Base-by-base conservation (phyloP, 768 basidiomycete genomes). In the Saitozyma sp. region DNA sequence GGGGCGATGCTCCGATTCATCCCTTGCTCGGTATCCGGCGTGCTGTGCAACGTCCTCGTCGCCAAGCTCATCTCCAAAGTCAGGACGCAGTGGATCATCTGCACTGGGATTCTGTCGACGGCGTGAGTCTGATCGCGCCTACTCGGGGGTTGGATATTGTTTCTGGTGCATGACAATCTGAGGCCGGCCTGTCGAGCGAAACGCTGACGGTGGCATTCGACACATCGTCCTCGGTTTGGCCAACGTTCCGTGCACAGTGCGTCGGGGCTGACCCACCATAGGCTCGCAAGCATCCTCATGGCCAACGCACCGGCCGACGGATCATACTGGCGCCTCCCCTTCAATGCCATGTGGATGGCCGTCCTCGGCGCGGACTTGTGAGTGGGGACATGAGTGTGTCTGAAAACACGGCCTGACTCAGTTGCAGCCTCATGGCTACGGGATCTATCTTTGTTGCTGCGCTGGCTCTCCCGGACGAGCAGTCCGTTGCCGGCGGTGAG, bases 11-110 rank as follows among this genome's bases (percentile, higher is more conserved):
- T 68, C 6, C 58, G 66, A 0, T 76, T 75, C 63, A 19, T 75
- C 13, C 75, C 77, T 3, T 68, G 64, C 8, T 64, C 68, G 5
- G 61, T 76, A 5, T 71, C 65, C 2, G 75, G 74, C 16, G 48
- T 75, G 9, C 13, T 74, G 37, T 76, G 71, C 53, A 75, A 78
- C 56, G 67, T 74, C 20, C 40, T 80, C 52, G 74, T 80, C n/a
- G 79, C 73, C 6, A 55, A 67, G 58, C 57, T 78, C 11, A 66
- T 76, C 42, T 59, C 67, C 19, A 55, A 58, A 29, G 76, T 80
- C 8, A 60, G 69, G 1, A 77, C 75, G 1, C 78, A 79, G 45
- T 64, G 67, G 66, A 60, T 80, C 41, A 65, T 80, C 52, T 61
- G 66, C 51, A 54, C 73, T 17, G 79, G 79, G 20, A 65, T 70